A percentile compares a stretch with the other conserved stretches of the same genome.
These are phyloP conservation scores for Oemleria cerasiformis DNA, from an alignment of 306 rosid species.

Conservation along the genomic window DNA sequence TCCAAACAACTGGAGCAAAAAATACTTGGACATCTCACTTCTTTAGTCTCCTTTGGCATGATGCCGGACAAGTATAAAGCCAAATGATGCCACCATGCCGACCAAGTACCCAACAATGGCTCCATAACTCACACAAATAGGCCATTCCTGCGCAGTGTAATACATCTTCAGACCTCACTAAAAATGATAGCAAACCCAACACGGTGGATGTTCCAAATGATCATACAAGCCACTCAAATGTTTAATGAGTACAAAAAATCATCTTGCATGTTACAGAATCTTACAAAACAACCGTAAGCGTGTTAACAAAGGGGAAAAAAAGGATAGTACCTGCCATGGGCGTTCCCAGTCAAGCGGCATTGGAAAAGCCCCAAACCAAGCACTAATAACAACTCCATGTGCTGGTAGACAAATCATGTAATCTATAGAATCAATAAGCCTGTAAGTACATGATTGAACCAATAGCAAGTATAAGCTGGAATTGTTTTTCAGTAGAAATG, in stretches of 20 bases:
- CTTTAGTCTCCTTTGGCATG: conserved; percentile 62
- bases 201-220: neutral
- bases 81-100: conserved; percentile 52
- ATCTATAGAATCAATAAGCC: conserved; percentile 64
- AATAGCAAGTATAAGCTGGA: neutral
- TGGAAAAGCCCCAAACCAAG: conserved; percentile 97
- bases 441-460: conserved; percentile 26
- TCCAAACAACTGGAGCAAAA: too few relatives aligned
- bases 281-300: neutral
- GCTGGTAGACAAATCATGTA: conserved; percentile 74
- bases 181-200: neutral
- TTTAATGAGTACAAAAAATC: neutral
- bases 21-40: neutral
- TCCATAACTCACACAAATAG: conserved; percentile 84
- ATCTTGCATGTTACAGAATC: too few relatives aligned
- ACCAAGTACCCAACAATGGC: conserved; percentile 57
- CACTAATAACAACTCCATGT: conserved; percentile 86
- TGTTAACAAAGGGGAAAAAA: neutral
- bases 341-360: conserved; percentile 99
- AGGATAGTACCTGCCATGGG: conserved; percentile 75
- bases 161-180: conserved; percentile 11
- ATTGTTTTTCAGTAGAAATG: neutral
- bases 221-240: neutral
- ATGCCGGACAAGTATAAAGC: conserved; percentile 33
- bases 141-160: conserved; percentile 72